phyloP scores from a whole-genome alignment of 345 rosid species.

The Stellera chamaejasme region DNA sequence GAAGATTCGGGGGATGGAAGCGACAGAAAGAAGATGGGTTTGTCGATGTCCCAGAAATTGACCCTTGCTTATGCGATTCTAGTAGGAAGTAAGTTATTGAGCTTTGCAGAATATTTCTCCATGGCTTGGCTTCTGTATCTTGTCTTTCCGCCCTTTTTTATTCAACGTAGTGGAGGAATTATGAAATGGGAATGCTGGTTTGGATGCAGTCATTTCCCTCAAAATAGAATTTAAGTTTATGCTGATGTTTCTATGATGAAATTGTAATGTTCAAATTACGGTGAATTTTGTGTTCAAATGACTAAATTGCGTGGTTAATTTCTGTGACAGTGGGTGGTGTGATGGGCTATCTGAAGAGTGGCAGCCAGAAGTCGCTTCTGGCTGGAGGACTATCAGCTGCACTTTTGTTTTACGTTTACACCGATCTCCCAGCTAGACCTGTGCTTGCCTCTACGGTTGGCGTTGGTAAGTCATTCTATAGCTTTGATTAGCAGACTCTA shows the following conservation, averaged over 20 bases:
- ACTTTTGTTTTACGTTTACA: constrained; percentile 52
- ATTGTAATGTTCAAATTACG: background rate
- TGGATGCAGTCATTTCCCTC: too few species aligned
- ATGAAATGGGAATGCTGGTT: too few species aligned
- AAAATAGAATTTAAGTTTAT: too few species aligned
- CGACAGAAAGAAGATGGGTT: constrained; percentile 5
- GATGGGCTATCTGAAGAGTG: constrained; percentile 79
- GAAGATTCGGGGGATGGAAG: constrained; percentile 2
- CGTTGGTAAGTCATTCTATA: constrained; percentile 44
- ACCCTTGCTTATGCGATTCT: constrained; percentile 27
- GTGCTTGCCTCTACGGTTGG: constrained; percentile 72
- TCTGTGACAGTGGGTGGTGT: constrained; percentile 62
- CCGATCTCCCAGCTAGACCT: constrained; percentile 66
- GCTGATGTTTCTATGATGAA: background rate
- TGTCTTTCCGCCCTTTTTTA: too few species aligned
- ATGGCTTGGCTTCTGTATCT: too few species aligned
- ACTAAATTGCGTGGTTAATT: constrained; percentile 3
- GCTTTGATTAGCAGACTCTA: too few species aligned
- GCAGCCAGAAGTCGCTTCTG: constrained; percentile 75
- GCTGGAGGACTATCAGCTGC: constrained; percentile 81
- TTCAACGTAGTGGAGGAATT: too few species aligned
- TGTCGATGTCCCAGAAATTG: constrained; percentile 23
- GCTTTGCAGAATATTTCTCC: too few species aligned
- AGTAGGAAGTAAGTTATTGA: constrained; percentile 47
- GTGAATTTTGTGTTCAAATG: background rate